Evolutionary conservation across 2,329 filamentous ascomycete genomes (phyloP).

Genomic region (Westerdykella aurantiaca): DNA sequence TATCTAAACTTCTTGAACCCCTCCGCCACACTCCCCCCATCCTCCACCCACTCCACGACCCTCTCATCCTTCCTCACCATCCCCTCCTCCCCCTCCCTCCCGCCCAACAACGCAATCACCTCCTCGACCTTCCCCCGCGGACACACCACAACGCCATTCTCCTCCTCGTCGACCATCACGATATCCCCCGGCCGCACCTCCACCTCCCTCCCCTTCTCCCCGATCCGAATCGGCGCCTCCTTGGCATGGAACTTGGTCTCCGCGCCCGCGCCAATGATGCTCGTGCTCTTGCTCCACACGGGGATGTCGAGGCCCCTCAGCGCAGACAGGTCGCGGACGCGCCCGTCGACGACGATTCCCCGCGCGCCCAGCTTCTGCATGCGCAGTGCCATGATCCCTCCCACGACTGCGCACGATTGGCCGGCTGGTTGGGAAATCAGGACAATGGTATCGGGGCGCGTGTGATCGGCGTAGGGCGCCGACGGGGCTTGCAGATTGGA

Average conservation of each 20-base stretch:
- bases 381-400: slow-evolving; percentile 69
- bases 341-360: slow-evolving; percentile 61
- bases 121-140: slow-evolving; percentile 55
- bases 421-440: slow-evolving; percentile 60
- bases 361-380: slow-evolving; percentile 58
- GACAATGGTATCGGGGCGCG: slow-evolving; percentile 55
- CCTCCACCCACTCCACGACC: slow-evolving; percentile 53
- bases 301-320: slow-evolving; percentile 52
- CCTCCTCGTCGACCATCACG: slow-evolving; percentile 62
- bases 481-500: slow-evolving; percentile 17
- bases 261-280: slow-evolving; percentile 53
- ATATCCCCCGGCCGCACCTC: slow-evolving; percentile 52
- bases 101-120: slow-evolving; percentile 54
- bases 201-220: slow-evolving; percentile 26
- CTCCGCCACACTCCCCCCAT: slow-evolving; percentile 58
- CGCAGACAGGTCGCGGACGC: slow-evolving; percentile 61
- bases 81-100: slow-evolving; percentile 46
- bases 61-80: slow-evolving; percentile 41
- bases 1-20: slow-evolving; percentile 56
- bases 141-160: slow-evolving; percentile 62
- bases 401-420: slow-evolving; percentile 65
- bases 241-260: slow-evolving; percentile 54
- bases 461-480: slow-evolving; percentile 64
- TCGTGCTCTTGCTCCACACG: slow-evolving; percentile 54
- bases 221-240: slow-evolving; percentile 37